phyloP scores from a whole-genome alignment of 148 eudicot species.

The Beta vulgaris region DNA sequence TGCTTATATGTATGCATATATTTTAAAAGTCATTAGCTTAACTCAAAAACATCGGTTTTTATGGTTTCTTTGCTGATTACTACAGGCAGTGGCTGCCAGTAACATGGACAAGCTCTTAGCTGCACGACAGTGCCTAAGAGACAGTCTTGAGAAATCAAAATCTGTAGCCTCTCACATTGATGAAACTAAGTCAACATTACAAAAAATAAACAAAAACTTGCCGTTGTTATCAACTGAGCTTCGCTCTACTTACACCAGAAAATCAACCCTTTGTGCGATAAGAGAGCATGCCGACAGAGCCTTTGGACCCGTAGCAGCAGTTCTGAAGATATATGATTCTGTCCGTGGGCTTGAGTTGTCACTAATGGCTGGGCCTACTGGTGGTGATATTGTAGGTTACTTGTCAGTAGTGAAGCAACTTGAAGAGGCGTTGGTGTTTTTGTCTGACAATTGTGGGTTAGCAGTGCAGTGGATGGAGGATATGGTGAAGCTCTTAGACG shows the following conservation, averaged over 20 bases:
- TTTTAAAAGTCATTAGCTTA: neutral
- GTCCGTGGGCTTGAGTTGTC: slow-evolving; percentile 46
- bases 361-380: slow-evolving; percentile 23
- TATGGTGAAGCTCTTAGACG: slow-evolving; percentile 38
- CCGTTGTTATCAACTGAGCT: slow-evolving; percentile 37
- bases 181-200: slow-evolving; percentile 32
- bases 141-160: slow-evolving; percentile 50
- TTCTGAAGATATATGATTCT: slow-evolving; percentile 45
- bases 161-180: slow-evolving; percentile 37
- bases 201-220: slow-evolving; percentile 28
- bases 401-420: slow-evolving; percentile 45
- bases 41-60: neutral
- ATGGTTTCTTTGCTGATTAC: slow-evolving; percentile 10
- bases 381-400: slow-evolving; percentile 38
- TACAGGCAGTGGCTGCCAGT: slow-evolving; percentile 24
- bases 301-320: slow-evolving; percentile 59
- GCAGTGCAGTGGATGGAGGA: slow-evolving; percentile 72
- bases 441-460: slow-evolving; percentile 51
- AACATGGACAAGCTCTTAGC: slow-evolving; percentile 39
- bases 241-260: slow-evolving; percentile 25
- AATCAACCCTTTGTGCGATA: slow-evolving; percentile 39
- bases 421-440: slow-evolving; percentile 61
- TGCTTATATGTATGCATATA: slow-evolving; percentile 1
- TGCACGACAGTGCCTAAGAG: slow-evolving; percentile 46
- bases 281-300: slow-evolving; percentile 43